Evolutionary conservation across 1,284 basidiomycete genomes (phyloP).

Genomic region (Phellopilus nigrolimitatus): DNA sequence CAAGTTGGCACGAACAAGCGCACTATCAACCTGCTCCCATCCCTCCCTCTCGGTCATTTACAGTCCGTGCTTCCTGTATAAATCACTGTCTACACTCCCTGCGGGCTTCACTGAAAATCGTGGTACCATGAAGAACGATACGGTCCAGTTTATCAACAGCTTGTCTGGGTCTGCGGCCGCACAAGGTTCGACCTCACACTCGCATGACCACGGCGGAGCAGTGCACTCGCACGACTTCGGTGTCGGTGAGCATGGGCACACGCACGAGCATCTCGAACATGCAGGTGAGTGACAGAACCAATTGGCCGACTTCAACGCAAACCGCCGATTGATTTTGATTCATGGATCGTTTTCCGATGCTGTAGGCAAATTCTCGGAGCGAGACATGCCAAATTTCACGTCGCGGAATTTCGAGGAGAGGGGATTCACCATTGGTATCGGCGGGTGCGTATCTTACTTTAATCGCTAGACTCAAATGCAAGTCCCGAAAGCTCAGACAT

Average conservation of each 20-base stretch:
- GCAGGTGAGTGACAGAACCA: slow-evolving; percentile 71
- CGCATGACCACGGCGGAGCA: slow-evolving; percentile 36
- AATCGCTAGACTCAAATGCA: not conserved
- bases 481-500: slow-evolving; percentile 1
- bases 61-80: too few species aligned
- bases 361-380: slow-evolving; percentile 85
- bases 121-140: slow-evolving; percentile 23
- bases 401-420: slow-evolving; percentile 85
- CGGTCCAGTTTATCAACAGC: slow-evolving; percentile 69
- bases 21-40: too few species aligned
- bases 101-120: too few species aligned
- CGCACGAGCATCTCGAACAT: slow-evolving; percentile 86
- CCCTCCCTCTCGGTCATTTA: too few species aligned
- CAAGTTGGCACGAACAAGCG: too few species aligned
- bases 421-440: slow-evolving; percentile 96
- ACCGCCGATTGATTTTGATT: too few species aligned
- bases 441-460: slow-evolving; percentile 61
- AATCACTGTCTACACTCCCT: too few species aligned
- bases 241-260: slow-evolving; percentile 75
- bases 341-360: slow-evolving; percentile 20
- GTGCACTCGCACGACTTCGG: slow-evolving; percentile 47
- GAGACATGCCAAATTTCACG: slow-evolving; percentile 88
- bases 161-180: slow-evolving; percentile 35
- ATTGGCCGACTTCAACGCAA: too few species aligned
- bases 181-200: slow-evolving; percentile 32